Base-by-base conservation (phyloP, 768 basidiomycete species). In the Hypsizygus marmoreus region DNA sequence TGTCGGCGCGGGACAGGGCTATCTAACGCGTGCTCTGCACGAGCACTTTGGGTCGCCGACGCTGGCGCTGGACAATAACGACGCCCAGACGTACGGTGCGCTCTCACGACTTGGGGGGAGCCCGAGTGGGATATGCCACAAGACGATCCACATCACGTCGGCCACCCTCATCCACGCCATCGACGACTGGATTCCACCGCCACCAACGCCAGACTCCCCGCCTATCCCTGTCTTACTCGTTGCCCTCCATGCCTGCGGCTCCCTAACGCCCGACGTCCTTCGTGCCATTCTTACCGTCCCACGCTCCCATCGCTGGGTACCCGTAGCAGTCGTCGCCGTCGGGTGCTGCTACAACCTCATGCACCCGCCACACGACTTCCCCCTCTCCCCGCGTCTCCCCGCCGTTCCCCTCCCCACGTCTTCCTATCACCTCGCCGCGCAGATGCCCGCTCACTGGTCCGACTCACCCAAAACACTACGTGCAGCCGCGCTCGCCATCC, bases 341-440 rank as follows among this genome's bases (percentile, higher is more conserved):
- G 87, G 88, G 3, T 91, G 88, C 50, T 91, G 88, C 61, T 91
- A 90, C 62, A 89, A 90, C 58, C 70, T 87, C 51, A 75, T 89
- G 67, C 64, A 69, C 23, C 64, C 73, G 31, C 50, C 45, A 20
- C 45, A 34, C 41, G 86, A 84, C 62, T 82, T 82, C 54, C 82
- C 81, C 11, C 65, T 84, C 25, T 80, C 76, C 60, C 49, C 41
- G 31, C 23, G 72, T 61, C 39, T 62, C 58, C 47, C 77, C 60
- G 64, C 67, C 24, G 59, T 53, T 3, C 54, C 62, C 31, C 66
- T 81, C 4, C 71, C 79, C 2, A 58, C 74, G 4, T 75, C 74
- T 9, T 82, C 84, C 16, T 72, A 78, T 37, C 86, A 89, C 47
- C 77, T 90, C 23, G 88, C 88, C 1, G 75, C 88, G 0, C 88